Evolutionary conservation across 441 rosid genomes (phyloP), one percentile per base, ranked within the genome.

Genomic region (Pelargonium cotyledonis): DNA sequence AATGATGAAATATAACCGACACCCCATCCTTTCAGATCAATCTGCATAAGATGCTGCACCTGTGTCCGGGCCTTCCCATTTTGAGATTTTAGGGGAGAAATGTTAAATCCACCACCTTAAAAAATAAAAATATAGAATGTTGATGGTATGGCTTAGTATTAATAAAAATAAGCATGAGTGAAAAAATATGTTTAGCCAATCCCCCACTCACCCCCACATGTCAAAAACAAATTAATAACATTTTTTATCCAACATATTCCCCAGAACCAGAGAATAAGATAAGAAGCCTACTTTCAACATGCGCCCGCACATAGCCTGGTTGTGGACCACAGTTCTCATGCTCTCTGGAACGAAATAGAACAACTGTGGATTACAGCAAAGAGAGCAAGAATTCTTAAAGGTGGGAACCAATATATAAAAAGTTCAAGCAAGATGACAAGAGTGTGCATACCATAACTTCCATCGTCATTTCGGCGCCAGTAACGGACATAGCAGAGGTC

Each of bases 11-110:
- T 26, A 81, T 95, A 95, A 75, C 99, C 98, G 51, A 76, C 87
- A 65, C 89, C 97, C 99, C 99, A 92, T 63, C 99, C 99, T 87
- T 92, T 95, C 6, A 95, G 83, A 87, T 95, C 99, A 65, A 95
- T 85, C 81, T 95, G 98, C 91, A 92, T 91, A 62, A 95, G 94
- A 77, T 92, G 94, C 74, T 95, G 98, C 76, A 95, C 96, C 81
- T 88, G 98, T 18, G 98, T 76, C 84, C 97, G 84, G 16, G 94
- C 91, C 78, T 85, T 89, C 70, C 94, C 99, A 78, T 89, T 87
- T 31, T 89, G 88, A 58, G 96, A 72, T 78, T 90, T 88, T 69
- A 95, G 78, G 53, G 98, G 98, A 65, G 97, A 80, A 62, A 95
- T 95, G 81, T 90, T 95, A 80, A 81, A 95, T 68, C 99, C 99